phyloP scores from a whole-genome alignment of 2,329 filamentous ascomycete genomes.

The Fusarium goolgardi region DNA sequence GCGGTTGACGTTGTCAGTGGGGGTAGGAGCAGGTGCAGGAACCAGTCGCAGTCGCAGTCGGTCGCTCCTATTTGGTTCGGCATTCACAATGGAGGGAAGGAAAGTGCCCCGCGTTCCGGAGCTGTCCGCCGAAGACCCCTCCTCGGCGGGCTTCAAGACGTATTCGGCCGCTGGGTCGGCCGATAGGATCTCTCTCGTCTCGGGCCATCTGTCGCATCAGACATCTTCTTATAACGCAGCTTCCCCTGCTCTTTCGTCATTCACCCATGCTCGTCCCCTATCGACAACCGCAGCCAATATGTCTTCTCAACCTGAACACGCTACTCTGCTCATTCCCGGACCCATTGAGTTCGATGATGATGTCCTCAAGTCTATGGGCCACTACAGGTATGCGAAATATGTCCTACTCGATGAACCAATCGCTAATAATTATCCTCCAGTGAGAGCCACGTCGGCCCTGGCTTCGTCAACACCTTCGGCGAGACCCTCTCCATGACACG shows the following conservation, averaged over 20 bases:
- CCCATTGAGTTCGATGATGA: slow-evolving; percentile 99
- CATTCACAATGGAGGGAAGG: slow-evolving; percentile 41
- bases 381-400: slow-evolving; percentile 72
- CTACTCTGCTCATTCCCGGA: slow-evolving; percentile 91
- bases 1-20: slow-evolving; percentile 30
- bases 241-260: slow-evolving; percentile 29
- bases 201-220: slow-evolving; percentile 41
- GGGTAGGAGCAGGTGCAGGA: slow-evolving; percentile 28
- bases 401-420: background rate
- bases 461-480: slow-evolving; percentile 90
- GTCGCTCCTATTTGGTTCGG: slow-evolving; percentile 46
- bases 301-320: slow-evolving; percentile 71
- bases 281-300: slow-evolving; percentile 57
- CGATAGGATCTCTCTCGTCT: slow-evolving; percentile 48
- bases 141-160: slow-evolving; percentile 42
- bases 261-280: slow-evolving; percentile 37
- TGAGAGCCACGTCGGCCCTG: slow-evolving; percentile 91
- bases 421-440: slow-evolving; percentile 57
- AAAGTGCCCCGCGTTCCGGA: slow-evolving; percentile 48
- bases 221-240: slow-evolving; percentile 34
- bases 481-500: slow-evolving; percentile 89
- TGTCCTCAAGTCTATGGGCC: slow-evolving; percentile 92
- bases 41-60: slow-evolving; percentile 26
- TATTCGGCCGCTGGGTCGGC: slow-evolving; percentile 45
- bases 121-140: slow-evolving; percentile 49